Base-by-base conservation (phyloP, 2,329 filamentous ascomycete genomes). In the Pseudohalonectria lignicola region DNA sequence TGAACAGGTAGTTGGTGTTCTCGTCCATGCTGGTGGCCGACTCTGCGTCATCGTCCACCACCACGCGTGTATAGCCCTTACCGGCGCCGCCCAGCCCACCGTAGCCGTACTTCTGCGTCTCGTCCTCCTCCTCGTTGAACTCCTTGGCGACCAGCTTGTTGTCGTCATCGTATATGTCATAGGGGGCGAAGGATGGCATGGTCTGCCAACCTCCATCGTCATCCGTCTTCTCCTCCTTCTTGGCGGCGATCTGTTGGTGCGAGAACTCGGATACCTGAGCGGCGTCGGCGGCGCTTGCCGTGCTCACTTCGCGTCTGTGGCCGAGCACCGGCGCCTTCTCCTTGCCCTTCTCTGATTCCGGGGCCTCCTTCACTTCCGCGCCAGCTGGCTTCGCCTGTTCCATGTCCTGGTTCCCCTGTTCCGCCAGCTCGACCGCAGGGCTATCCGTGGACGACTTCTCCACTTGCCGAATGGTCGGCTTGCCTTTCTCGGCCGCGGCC, bases 21-120 rank as follows among this genome's bases (percentile, higher is more conserved):
- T 98, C 92, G 54, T 98, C 92, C 78, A 98, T 78, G 62, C 90
- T 96, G 4, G 87, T 98, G 35, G 83, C 83, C 20, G 88, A 95
- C 55, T 94, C 78, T 12, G 81, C 88, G 59, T 98, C 92, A 46
- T 98, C 92, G 50, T 98, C 92, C 50, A 94, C 73, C 45, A 93
- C 76, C n/a, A 98, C 86, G 35, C 87, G 75, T 1, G 92, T 98
- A 57, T 98, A 98, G 4, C 92, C 92, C 59, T 87, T 95, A 29
- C 87, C 87, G 8, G 90, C 90, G 20, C 88, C 88, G 18, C 90
- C 88, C 0, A 94, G 71, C 12, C 81, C 81, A 17, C 69, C 74
- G 50, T 94, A 94, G 31, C 74, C 79, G 43, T 79, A 75, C 32
- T 61, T 67, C 33, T 81, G 72, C 26, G 69, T 81, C n/a, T 74